Evolutionary conservation across 129 eudicot genomes (phyloP).

Genomic region (Pittosporum tobira): DNA sequence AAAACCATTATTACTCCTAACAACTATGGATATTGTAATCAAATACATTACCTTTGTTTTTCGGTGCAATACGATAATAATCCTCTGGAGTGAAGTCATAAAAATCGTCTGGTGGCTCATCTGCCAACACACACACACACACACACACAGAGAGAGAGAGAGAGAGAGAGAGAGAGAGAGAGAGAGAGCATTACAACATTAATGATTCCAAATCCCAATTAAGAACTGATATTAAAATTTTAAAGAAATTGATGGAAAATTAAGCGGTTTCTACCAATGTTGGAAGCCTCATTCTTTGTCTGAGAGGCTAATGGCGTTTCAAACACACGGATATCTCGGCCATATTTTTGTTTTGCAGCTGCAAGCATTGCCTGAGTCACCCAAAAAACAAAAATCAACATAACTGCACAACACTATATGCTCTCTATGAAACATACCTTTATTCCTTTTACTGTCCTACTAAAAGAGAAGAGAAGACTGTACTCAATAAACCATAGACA

Average conservation of each 20-base stretch:
- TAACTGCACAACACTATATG: too few relatives aligned
- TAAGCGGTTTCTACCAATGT: conserved; percentile 24
- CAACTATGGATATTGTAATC: too few relatives aligned
- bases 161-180: neutral
- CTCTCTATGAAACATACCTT: too few relatives aligned
- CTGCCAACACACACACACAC: conserved; percentile 17
- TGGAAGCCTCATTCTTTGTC: conserved; percentile 28
- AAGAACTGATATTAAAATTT: neutral
- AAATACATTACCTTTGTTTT: conserved; percentile 56
- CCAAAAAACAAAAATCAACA: neutral
- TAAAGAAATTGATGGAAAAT: neutral
- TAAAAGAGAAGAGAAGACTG: too few relatives aligned
- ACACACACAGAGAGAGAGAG: neutral
- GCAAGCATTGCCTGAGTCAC: conserved; percentile 54
- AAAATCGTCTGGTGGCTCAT: conserved; percentile 67
- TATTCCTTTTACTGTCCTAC: too few relatives aligned
- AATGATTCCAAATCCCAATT: neutral
- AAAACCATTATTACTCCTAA: too few relatives aligned
- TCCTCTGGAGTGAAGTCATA: conserved; percentile 80
- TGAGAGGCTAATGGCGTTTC: conserved; percentile 56
- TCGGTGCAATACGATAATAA: conserved; percentile 52
- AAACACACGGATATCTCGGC: conserved; percentile 78
- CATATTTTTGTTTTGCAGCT: conserved; percentile 58
- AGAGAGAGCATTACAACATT: neutral
- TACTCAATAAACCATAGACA: too few relatives aligned